phyloP scores from a whole-genome alignment of 345 rosid species.

The Hibiscus syriacus region DNA sequence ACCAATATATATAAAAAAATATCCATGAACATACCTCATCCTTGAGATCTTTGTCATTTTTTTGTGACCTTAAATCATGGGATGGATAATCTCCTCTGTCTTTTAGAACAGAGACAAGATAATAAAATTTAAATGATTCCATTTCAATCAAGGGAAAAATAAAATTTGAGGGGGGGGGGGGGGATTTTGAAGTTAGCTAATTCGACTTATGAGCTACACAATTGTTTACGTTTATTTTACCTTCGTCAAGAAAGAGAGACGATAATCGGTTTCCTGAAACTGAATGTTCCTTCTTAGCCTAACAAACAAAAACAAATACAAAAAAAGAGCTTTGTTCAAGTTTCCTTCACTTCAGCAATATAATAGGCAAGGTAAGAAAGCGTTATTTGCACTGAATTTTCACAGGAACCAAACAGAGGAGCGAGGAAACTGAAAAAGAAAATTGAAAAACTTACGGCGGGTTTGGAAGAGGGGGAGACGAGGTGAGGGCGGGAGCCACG shows the following conservation, averaged over 20 bases:
- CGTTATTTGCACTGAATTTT: not conserved
- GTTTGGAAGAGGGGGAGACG: conserved; percentile 31
- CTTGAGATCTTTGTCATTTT: conserved; percentile 37
- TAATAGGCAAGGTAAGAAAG: not conserved
- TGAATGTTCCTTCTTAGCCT: conserved; percentile 34
- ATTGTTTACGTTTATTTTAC: conserved; percentile 19
- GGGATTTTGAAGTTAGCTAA: not conserved
- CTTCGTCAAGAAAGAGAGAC: conserved; percentile 54
- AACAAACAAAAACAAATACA: not conserved
- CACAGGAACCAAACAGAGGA: conserved; percentile 4
- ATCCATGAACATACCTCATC: conserved; percentile 41
- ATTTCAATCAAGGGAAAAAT: not conserved
- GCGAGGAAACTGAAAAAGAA: not conserved
- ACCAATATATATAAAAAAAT: not conserved
- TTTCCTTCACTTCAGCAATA: not conserved
- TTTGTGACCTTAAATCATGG: conserved; percentile 30
- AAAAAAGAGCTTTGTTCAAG: not conserved
- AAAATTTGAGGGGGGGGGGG: not conserved
- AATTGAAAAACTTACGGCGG: conserved; percentile 21
- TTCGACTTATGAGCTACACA: not conserved
- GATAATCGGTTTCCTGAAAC: conserved; percentile 55
- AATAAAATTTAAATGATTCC: not conserved
- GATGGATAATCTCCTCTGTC: conserved; percentile 1
- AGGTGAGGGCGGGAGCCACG: conserved; percentile 22
- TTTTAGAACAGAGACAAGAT: not conserved